phyloP scores from a whole-genome alignment of 1,284 basidiomycete species.

The Chiua sp. region DNA sequence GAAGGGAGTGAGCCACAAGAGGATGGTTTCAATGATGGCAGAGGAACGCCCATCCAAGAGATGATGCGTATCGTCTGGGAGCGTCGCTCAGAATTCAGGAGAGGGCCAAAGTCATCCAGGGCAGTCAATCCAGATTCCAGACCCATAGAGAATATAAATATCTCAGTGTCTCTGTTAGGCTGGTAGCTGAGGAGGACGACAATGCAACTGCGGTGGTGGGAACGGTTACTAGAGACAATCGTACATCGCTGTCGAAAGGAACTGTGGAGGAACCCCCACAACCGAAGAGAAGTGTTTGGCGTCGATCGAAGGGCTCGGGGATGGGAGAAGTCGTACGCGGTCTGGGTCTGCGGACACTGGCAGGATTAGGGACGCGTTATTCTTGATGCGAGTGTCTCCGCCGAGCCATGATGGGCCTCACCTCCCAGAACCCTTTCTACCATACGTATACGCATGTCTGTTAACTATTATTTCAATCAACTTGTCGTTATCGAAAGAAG shows the following conservation, averaged over 20 bases:
- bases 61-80: slow-evolving; percentile 9
- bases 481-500: too few relatives aligned
- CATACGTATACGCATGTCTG: background rate
- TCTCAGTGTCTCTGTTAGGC: slow-evolving; percentile 33
- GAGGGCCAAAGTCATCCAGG: slow-evolving; percentile 3
- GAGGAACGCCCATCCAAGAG: slow-evolving; percentile 26
- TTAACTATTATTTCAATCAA: too few relatives aligned
- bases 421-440: too few relatives aligned
- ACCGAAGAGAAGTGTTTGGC: slow-evolving; percentile 33
- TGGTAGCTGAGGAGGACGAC: slow-evolving; percentile 18
- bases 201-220: background rate
- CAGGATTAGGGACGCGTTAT: too few relatives aligned
- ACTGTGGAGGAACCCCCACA: background rate
- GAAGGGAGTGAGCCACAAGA: slow-evolving; percentile 23
- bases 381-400: too few relatives aligned
- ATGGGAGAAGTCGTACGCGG: too few relatives aligned
- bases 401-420: too few relatives aligned
- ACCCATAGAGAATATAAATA: slow-evolving; percentile 33
- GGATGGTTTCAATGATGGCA: slow-evolving; percentile 8
- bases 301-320: too few relatives aligned
- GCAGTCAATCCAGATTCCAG: slow-evolving; percentile 21
- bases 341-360: too few relatives aligned
- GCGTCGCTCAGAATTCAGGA: background rate
- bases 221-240: background rate
- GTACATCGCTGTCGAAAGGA: background rate